phyloP scores from a whole-genome alignment of 2,329 filamentous ascomycete species.

The Escovopsis sp. region DNA sequence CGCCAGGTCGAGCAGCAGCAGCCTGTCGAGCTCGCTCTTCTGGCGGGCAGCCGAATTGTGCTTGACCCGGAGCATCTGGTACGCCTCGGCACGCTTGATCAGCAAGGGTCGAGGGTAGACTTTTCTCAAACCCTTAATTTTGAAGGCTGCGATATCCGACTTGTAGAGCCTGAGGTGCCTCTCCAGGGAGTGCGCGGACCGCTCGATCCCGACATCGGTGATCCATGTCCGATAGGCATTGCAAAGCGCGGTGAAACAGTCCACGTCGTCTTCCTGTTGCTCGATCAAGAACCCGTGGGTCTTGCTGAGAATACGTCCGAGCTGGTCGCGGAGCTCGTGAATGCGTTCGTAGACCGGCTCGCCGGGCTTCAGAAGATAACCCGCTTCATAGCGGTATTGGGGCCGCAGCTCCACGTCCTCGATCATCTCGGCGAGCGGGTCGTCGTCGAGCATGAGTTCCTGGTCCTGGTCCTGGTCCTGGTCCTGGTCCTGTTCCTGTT shows the following conservation, averaged over 20 bases:
- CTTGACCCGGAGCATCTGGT: constrained; percentile 84
- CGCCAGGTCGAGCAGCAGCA: constrained; percentile 70
- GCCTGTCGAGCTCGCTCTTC: constrained; percentile 81
- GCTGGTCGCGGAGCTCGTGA: constrained; percentile 64
- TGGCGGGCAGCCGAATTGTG: constrained; percentile 83
- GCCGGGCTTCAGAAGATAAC: constrained; percentile 54
- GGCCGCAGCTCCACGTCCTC: constrained; percentile 74
- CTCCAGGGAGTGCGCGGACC: constrained; percentile 86
- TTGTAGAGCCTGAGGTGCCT: constrained; percentile 71
- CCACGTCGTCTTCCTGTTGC: constrained; percentile 88
- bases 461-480: constrained; percentile 1
- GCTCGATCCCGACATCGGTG: constrained; percentile 90
- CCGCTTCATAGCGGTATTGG: constrained; percentile 77
- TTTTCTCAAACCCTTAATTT: constrained; percentile 83
- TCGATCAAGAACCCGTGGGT: constrained; percentile 72
- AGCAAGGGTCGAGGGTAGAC: constrained; percentile 86
- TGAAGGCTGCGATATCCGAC: constrained; percentile 82
- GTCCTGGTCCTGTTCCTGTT: constrained; percentile 30
- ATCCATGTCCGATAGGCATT: constrained; percentile 93
- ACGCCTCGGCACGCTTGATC: constrained; percentile 83
- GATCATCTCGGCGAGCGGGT: constrained; percentile 47
- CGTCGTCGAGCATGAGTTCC: constrained; percentile 27
- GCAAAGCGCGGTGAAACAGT: constrained; percentile 87
- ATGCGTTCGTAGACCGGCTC: constrained; percentile 55
- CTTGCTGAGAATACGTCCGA: constrained; percentile 66